phyloP scores from a whole-genome alignment of 371 early-diverging fungal genomes.

The Fennellomyces sp. region DNA sequence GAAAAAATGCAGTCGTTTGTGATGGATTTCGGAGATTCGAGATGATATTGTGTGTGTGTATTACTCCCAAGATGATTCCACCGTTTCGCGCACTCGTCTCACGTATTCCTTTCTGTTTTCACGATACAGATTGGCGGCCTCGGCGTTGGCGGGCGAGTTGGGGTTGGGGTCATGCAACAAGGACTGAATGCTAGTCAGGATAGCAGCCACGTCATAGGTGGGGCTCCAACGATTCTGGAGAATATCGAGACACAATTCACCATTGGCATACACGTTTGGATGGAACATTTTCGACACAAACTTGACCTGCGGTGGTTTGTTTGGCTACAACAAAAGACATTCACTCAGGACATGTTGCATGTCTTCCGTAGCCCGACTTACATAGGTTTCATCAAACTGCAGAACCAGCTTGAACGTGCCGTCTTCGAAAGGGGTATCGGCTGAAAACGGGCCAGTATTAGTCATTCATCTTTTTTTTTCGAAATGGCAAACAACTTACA shows the following conservation, averaged over 20 bases:
- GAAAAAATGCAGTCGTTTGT: background rate
- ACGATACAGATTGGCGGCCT: conserved; percentile 94
- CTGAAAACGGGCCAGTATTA: conserved; percentile 31
- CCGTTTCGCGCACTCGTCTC: conserved; percentile 91
- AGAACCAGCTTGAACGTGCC: conserved; percentile 98
- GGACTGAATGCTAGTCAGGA: conserved; percentile 96
- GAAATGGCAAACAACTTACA: conserved; percentile 42
- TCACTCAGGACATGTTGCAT: no score
- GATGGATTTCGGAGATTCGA: background rate
- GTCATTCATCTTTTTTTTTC: background rate
- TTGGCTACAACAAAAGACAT: conserved; percentile 61
- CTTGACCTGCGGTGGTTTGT: conserved; percentile 97
- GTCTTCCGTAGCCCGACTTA: no score
- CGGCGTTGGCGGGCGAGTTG: conserved; percentile 97
- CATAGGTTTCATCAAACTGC: conserved; percentile 96
- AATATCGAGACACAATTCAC: conserved; percentile 99
- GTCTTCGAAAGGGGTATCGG: conserved; percentile 99
- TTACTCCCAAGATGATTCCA: conserved; percentile 91
- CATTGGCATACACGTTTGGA: conserved; percentile 98
- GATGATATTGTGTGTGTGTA: background rate
- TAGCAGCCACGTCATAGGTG: conserved; percentile 96
- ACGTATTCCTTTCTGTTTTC: conserved; percentile 95
- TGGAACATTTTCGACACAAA: conserved; percentile 99
- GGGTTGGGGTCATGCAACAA: conserved; percentile 99
- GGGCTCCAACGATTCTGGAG: conserved; percentile 98